Evolutionary conservation across 2,329 filamentous ascomycete species (phyloP), one percentile per base, ranked within the genome.

Genomic region (Fusarium decemcellulare): DNA sequence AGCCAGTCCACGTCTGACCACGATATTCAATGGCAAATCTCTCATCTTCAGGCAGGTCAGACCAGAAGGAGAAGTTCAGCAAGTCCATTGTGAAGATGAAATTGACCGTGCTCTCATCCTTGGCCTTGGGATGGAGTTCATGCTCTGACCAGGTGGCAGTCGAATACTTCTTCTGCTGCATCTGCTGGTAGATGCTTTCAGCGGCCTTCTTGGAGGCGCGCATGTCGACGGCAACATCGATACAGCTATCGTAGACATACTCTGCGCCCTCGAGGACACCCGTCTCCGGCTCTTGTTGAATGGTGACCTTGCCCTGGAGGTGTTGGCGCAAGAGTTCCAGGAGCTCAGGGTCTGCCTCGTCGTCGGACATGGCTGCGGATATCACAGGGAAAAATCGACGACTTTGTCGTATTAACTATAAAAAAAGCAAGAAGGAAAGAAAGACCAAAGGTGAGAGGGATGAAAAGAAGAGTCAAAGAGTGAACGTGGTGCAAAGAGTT

Each of bases 71-170:
- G 77, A 98, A 99, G 78, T 99, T 99, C 53, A 99, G 83, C 30
- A 99, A 80, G 78, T 99, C 96, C 94, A 99, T 97, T 18, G 93
- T 94, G 78, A 99, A 98, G 74, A 99, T 95, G 78, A 99, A 98
- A 68, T 93, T 91, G 23, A 97, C 89, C 0, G 94, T 95, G 53
- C 81, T 86, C 75, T 93, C 92, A 76, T 97, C 91, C 76, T 94
- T 94, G 43, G 88, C 75, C 78, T 95, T 92, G 2, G 96, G 96
- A 75, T 99, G 96, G 40, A 99, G 84, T 77, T 96, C 93, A 79
- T 98, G 94, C 74, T 92, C 87, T 14, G 93, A 89, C 96, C 96
- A 99, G 9, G 90, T 92, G 65, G 92, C 88, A 0, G 93, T 94
- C 6, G 93, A 96, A 81, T 97, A 98, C 39, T 86, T 83, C 76